Conservation (phyloP, 116 monocot species). For the Phalaenopsis hybrid region DNA sequence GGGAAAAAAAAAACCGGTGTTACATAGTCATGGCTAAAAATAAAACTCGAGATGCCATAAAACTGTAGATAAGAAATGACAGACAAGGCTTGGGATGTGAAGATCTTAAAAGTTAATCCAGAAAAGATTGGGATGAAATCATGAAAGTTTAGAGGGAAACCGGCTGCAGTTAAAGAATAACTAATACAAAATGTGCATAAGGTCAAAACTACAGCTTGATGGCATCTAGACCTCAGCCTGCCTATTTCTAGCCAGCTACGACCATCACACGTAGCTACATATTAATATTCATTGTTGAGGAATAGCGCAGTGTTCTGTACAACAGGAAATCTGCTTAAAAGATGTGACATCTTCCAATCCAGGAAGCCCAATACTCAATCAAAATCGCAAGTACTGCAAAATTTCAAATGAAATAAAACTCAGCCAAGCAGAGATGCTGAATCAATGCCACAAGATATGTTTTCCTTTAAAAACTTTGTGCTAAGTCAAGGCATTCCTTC, state of each 20-base stretch:
- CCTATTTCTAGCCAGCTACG: neutral
- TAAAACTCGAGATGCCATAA: too few relatives aligned
- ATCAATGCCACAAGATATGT: neutral
- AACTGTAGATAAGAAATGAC: neutral
- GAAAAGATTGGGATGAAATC: neutral
- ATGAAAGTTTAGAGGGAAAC: neutral
- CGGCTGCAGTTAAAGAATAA: neutral
- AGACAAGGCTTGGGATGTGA: neutral
- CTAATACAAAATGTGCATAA: neutral
- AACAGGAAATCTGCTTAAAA: neutral
- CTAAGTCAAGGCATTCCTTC: neutral
- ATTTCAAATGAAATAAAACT: neutral
- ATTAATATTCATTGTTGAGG: neutral
- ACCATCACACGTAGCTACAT: neutral
- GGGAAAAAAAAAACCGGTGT: too few relatives aligned
- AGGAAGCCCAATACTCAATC: neutral
- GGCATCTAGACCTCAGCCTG: neutral
- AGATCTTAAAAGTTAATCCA: neutral
- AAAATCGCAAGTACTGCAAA: neutral
- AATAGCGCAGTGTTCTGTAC: neutral
- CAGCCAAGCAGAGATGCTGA: neutral
- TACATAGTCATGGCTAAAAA: too few relatives aligned
- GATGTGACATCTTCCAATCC: neutral
- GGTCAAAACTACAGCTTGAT: neutral
- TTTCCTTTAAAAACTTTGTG: neutral